Evolutionary conservation across 2,329 filamentous ascomycete genomes (phyloP).

Genomic region (Arthrobotrys iridis): DNA sequence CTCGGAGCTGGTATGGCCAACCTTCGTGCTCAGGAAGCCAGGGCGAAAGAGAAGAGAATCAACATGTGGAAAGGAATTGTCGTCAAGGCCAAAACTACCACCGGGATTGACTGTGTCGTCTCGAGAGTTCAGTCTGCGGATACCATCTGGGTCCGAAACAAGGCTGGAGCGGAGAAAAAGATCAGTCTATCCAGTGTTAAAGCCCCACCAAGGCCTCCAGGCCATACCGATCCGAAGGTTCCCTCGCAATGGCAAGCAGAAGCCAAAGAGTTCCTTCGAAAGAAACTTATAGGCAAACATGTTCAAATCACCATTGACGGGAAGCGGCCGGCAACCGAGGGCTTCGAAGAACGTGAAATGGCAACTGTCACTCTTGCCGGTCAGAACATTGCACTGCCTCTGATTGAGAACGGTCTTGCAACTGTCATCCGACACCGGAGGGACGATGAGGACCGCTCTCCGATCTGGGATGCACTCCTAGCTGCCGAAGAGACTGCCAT

Average conservation of each 20-base stretch:
- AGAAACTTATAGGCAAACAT: conserved; percentile 94
- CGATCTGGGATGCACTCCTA: conserved; percentile 90
- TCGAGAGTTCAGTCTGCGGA: conserved; percentile 88
- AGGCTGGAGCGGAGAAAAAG: conserved; percentile 84
- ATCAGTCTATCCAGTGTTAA: conserved; percentile 92
- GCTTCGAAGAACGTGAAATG: conserved; percentile 93
- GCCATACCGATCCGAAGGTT: conserved; percentile 48
- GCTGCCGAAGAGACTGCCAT: conserved; percentile 84
- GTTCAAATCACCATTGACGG: conserved; percentile 90
- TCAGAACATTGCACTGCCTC: conserved; percentile 64
- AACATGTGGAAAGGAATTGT: conserved; percentile 85
- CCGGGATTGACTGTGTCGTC: conserved; percentile 79
- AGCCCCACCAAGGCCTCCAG: conserved; percentile 74
- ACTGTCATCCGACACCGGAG: conserved; percentile 94
- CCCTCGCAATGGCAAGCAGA: conserved; percentile 82
- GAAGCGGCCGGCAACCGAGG: conserved; percentile 79
- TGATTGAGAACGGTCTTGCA: conserved; percentile 82
- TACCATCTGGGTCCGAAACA: conserved; percentile 85
- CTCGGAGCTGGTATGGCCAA: conserved; percentile 87
- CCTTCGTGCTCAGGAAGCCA: conserved; percentile 85
- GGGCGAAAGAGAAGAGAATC: conserved; percentile 78
- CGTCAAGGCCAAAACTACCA: conserved; percentile 71
- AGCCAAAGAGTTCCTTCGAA: conserved; percentile 94
- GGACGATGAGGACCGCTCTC: conserved; percentile 91
- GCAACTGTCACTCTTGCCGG: conserved; percentile 84